Base-by-base conservation (phyloP, 331 rosid genomes). In the Acacia concinna region DNA sequence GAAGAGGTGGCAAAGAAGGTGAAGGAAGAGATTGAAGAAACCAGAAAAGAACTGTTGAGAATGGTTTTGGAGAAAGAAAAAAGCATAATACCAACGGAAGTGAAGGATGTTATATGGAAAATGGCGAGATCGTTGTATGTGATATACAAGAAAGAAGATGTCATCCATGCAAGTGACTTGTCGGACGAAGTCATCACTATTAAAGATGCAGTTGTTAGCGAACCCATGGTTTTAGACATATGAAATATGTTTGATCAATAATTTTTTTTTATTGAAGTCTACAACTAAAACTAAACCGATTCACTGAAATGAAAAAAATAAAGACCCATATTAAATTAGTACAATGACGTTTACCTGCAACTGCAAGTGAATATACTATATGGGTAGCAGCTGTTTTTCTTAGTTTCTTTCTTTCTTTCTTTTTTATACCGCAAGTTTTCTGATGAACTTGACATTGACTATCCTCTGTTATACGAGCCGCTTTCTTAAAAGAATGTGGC, bases 51-150 rank as follows among this genome's bases (percentile, higher is more conserved):
- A 21, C 52, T 68, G 17, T 13, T 68, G 34, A 23, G 54, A 40
- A 11, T 68, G 40, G 73, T 68, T 40, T 13, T 68, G 73, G 10
- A 68, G 11, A 43, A 68, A 41, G 52, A 68, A 68, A 54, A 54
- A 27, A 68, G 73, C 73, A 41, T 38, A 68, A 27, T 68, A 21
- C 52, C 73, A 40, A 2, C 20, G 2, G 52, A 38, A 4, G 17
- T 37, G n/a, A 68, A 68, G 73, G 73, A 68, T 38, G 54, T 40
- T 2, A 4, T 68, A 4, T 68, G 73, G 73, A 40, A 41, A 12
- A 68, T 68, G 73, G 73, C 35, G 11, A 40, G 12, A 68, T 38
- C 73, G 40, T 2, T 68, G 51, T 27, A 40, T 18, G 32, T 68
- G 2, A 38, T 68, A 10, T 68, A 68, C 54, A 40, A 38, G 52